A percentile compares a stretch with the other conserved stretches of the same genome.
These are phyloP conservation scores for Microbotryomycetes sp. DNA, from an alignment of 1,284 basidiomycete genomes.

Conservation along the genomic window DNA sequence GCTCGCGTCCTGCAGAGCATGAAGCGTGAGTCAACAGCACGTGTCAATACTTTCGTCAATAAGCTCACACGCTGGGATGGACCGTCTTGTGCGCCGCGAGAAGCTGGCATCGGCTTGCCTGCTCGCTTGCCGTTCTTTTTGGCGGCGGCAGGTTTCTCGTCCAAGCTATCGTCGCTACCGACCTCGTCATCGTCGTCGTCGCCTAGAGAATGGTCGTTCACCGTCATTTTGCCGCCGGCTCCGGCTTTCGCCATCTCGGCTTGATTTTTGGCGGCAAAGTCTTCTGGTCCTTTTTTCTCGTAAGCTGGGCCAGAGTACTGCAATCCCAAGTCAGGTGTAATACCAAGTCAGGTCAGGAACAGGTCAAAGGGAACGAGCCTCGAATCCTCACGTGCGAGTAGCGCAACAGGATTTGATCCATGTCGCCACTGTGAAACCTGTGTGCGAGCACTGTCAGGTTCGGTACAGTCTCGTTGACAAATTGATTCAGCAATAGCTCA, in stretches of 20 bases:
- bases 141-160: conserved; percentile 39
- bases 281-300: conserved; percentile 26
- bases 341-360: background rate
- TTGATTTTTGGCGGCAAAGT: conserved; percentile 20
- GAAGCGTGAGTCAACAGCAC: too few relatives aligned
- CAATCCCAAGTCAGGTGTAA: background rate
- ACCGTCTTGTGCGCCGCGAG: too few relatives aligned
- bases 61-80: too few relatives aligned
- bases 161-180: conserved; percentile 47
- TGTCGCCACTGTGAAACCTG: conserved; percentile 50
- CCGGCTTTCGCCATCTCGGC: conserved; percentile 6
- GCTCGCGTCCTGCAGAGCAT: too few relatives aligned
- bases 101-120: too few relatives aligned
- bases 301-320: conserved; percentile 47
- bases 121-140: background rate
- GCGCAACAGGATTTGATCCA: conserved; percentile 47
- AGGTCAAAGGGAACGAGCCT: background rate
- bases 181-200: conserved; percentile 42
- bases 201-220: background rate
- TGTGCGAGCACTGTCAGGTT: background rate
- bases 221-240: conserved; percentile 15
- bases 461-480: too few relatives aligned
- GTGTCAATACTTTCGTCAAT: too few relatives aligned
- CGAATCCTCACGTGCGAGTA: conserved; percentile 46
- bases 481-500: conserved; percentile 12